Conservation (phyloP, 176 grass and related monocot species). For the Bromus sterilis region DNA sequence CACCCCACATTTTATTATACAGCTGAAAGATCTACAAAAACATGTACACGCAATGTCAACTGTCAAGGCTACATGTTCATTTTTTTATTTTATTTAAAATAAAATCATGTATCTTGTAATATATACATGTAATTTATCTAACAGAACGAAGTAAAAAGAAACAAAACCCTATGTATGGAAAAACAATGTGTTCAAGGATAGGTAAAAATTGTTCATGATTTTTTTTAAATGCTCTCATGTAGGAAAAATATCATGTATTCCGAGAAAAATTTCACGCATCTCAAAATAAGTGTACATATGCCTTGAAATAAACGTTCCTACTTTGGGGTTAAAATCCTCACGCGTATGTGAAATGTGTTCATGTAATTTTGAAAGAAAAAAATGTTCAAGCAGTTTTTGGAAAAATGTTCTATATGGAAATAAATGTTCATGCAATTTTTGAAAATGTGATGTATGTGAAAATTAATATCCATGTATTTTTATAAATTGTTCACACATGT, state of each 20-base stretch:
- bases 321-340: too few species aligned
- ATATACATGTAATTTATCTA: background rate
- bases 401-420: background rate
- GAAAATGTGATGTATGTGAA: background rate
- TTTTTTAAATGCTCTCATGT: too few species aligned
- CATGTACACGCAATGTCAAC: background rate
- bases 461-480: background rate
- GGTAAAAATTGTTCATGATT: background rate
- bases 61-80: background rate
- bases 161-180: background rate
- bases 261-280: too few species aligned
- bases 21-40: background rate
- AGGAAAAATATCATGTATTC: too few species aligned
- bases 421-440: background rate
- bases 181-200: too few species aligned
- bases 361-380: too few species aligned
- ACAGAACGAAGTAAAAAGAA: background rate
- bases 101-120: too few species aligned
- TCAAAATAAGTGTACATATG: too few species aligned
- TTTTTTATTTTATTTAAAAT: too few species aligned
- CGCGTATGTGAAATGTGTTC: too few species aligned
- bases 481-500: background rate
- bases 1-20: too few species aligned
- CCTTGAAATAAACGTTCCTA: too few species aligned
- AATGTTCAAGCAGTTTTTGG: background rate